These are phyloP conservation scores for Saccharomyces jurei DNA, from an alignment of 805 yeast genomes.

Conservation along the genomic window DNA sequence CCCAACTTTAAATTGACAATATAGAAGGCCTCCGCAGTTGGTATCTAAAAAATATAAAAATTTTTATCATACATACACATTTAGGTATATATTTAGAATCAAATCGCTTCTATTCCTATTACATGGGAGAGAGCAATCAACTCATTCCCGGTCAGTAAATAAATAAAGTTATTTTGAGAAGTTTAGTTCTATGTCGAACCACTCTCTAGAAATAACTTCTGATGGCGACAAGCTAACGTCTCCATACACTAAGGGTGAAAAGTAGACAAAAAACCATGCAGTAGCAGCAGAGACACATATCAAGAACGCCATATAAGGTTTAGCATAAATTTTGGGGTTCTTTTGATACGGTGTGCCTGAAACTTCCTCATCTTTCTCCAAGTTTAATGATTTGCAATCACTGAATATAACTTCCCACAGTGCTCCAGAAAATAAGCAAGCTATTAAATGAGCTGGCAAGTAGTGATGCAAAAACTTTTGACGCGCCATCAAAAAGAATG, in stretches of 20 bases:
- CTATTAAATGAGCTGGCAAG: conserved; percentile 88
- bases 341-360: conserved; percentile 17
- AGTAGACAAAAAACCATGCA: conserved; percentile 57
- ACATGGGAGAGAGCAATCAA: neutral
- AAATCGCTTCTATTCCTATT: neutral
- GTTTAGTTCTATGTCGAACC: conserved; percentile 74
- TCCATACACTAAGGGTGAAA: conserved; percentile 84
- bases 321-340: conserved; percentile 27
- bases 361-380: conserved; percentile 32
- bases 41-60: neutral
- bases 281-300: conserved; percentile 39
- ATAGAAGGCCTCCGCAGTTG: neutral
- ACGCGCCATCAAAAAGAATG: conserved; percentile 86
- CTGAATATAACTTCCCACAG: conserved; percentile 70
- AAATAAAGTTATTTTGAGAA: conserved; percentile 55
- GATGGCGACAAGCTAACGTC: conserved; percentile 50
- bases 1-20: conserved; percentile 33
- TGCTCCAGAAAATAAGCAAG: conserved; percentile 76
- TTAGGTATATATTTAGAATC: neutral
- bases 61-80: neutral
- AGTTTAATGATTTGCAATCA: conserved; percentile 36
- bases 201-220: conserved; percentile 65
- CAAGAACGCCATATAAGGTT: conserved; percentile 34
- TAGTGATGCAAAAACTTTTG: conserved; percentile 92
- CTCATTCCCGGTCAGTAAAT: neutral